Conservation (phyloP, 192 early-diverging fungal genomes). For the Coemansia sp. region DNA sequence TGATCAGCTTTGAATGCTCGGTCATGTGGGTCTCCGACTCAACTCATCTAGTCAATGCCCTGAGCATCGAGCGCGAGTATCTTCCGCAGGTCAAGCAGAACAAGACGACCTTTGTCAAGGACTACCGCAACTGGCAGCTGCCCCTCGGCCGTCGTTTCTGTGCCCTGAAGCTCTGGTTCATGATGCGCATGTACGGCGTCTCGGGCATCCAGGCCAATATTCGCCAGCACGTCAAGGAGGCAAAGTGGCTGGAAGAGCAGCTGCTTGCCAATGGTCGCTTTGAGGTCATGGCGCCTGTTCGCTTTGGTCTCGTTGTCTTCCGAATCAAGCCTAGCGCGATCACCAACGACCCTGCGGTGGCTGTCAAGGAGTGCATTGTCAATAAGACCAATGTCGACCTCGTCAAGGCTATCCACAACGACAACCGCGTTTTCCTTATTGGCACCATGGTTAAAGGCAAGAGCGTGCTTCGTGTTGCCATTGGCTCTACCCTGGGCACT, state of each 20-base stretch:
- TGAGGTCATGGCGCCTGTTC: too few relatives aligned
- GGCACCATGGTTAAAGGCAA: conserved; percentile 5
- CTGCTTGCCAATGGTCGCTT: conserved; percentile 21
- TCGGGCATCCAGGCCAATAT: conserved; percentile 45
- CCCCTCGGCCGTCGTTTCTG: conserved; percentile 53
- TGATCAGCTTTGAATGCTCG: conserved; percentile 55
- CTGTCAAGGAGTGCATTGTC: neutral
- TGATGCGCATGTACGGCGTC: conserved; percentile 51
- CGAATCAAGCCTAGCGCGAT: conserved; percentile 21
- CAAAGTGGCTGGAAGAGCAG: conserved; percentile 22
- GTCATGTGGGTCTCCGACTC: conserved; percentile 51
- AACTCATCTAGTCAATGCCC: conserved; percentile 30
- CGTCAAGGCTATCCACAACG: conserved; percentile 8
- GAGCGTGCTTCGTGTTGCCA: conserved; percentile 5
- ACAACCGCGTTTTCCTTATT: conserved; percentile 15
- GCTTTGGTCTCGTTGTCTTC: conserved; percentile 41
- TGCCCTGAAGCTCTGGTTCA: conserved; percentile 57
- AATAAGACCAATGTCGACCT: conserved; percentile 7
- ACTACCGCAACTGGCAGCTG: too few relatives aligned
- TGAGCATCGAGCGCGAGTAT: conserved; percentile 44
- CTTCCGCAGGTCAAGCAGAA: conserved; percentile 25
- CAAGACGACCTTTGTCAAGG: conserved; percentile 33
- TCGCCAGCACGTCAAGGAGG: conserved; percentile 21
- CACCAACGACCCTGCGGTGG: neutral
- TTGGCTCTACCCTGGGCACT: conserved; percentile 6